phyloP scores from a whole-genome alignment of 2,329 filamentous ascomycete genomes.

The Fonsecaea nubica region DNA sequence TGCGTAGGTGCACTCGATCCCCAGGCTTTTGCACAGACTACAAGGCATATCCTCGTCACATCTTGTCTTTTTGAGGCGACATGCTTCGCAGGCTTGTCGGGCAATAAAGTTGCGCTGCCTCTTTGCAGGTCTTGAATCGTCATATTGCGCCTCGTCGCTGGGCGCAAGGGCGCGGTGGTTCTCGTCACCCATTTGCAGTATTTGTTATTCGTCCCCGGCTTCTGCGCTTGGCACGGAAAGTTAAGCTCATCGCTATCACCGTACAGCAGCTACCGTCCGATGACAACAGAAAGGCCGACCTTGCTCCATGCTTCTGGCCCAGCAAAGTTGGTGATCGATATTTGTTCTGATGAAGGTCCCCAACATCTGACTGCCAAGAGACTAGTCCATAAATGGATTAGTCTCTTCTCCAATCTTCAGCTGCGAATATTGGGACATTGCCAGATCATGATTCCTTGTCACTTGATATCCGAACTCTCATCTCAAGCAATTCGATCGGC shows the following conservation, averaged over 20 bases:
- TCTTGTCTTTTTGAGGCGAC: constrained; percentile 60
- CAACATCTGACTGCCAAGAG: neutral
- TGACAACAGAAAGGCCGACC: neutral
- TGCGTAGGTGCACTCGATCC: constrained; percentile 59
- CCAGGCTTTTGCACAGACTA: constrained; percentile 58
- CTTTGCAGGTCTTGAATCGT: constrained; percentile 28
- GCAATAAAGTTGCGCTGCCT: constrained; percentile 35
- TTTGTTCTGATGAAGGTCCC: neutral
- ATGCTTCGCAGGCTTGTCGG: constrained; percentile 59
- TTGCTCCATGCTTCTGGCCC: neutral
- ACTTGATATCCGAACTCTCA: neutral
- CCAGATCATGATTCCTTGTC: neutral
- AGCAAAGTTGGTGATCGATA: neutral
- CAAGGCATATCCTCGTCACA: constrained; percentile 64
- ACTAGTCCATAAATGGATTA: neutral
- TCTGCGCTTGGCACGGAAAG: neutral
- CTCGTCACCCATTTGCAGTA: constrained; percentile 20
- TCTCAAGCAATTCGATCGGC: neutral
- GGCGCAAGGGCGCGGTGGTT: constrained; percentile 8
- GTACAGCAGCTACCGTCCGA: neutral
- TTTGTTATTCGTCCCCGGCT: constrained; percentile 1
- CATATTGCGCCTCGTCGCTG: constrained; percentile 14
- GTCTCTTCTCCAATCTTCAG: neutral
- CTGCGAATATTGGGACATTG: neutral
- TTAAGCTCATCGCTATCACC: neutral